These are phyloP conservation scores for Trichoderma virens DNA, from an alignment of 495 filamentous ascomycete species.

Conservation along the genomic window DNA sequence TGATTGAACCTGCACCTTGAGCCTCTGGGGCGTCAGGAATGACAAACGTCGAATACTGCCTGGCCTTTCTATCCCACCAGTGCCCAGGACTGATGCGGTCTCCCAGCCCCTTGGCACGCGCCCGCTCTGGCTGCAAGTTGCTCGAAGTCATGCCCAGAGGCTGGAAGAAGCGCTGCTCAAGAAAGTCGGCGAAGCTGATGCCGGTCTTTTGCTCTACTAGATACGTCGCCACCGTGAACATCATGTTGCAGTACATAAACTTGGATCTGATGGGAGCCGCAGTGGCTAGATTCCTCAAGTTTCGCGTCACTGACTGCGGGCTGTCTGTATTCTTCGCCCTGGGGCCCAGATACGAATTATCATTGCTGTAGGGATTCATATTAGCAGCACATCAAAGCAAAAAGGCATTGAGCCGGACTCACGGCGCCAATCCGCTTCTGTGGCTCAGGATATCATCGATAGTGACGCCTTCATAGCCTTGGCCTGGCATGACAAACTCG, in stretches of 20 bases:
- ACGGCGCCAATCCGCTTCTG: background rate
- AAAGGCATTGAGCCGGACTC: background rate
- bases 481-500: conserved; percentile 44
- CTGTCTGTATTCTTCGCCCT: background rate
- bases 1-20: conserved; percentile 33
- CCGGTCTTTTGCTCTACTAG: background rate
- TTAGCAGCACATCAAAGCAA: background rate
- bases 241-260: background rate
- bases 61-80: background rate
- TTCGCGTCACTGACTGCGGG: background rate
- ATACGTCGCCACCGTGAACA: background rate
- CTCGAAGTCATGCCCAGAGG: background rate
- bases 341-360: background rate
- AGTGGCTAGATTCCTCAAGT: background rate
- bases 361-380: background rate
- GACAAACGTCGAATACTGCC: background rate
- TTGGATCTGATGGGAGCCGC: background rate
- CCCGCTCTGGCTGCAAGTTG: background rate
- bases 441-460: conserved; percentile 23
- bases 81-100: background rate
- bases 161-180: background rate
- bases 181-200: background rate
- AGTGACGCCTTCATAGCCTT: conserved; percentile 32
- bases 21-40: background rate
- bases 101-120: background rate